Evolutionary conservation across 2,329 filamentous ascomycete genomes (phyloP).

Genomic region (Chaetomiaceae sp.): DNA sequence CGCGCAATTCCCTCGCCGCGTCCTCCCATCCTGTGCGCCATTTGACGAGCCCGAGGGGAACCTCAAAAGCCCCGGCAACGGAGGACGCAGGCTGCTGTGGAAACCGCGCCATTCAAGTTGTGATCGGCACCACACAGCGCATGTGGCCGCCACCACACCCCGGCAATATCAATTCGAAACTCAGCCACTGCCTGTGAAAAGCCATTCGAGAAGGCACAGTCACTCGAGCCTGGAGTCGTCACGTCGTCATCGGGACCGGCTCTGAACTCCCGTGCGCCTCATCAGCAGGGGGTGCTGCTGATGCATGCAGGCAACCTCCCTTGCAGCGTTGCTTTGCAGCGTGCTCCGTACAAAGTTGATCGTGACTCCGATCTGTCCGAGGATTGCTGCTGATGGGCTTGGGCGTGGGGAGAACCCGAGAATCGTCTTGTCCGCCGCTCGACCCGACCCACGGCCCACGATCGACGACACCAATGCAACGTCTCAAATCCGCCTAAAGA

Average conservation of each 20-base stretch:
- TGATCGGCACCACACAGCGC: slow-evolving; percentile 8
- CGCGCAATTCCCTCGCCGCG: not conserved
- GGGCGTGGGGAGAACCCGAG: too few species aligned
- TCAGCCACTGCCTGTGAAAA: too few species aligned
- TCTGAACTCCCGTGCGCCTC: slow-evolving; percentile 1
- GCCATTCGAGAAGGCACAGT: too few species aligned
- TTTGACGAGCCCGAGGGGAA: not conserved
- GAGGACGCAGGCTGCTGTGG: not conserved
- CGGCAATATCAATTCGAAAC: slow-evolving; percentile 8
- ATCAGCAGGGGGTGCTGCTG: not conserved
- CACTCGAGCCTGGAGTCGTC: not conserved
- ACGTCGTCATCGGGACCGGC: not conserved
- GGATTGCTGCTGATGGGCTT: too few species aligned
- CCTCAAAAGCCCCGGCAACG: not conserved
- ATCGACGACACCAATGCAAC: not conserved
- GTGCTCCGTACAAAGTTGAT: too few species aligned
- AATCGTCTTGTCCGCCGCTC: too few species aligned
- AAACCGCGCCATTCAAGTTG: not conserved
- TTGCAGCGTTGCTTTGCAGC: slow-evolving; percentile 13
- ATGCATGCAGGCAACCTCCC: slow-evolving; percentile 9
- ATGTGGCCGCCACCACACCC: slow-evolving; percentile 17
- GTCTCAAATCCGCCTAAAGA: not conserved
- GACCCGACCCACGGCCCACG: too few species aligned
- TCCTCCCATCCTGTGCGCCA: not conserved
- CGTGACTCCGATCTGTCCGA: too few species aligned